Percentiles rank a stretch among this genome's conserved stretches.
Evolutionary conservation across 1,284 basidiomycete species (phyloP).

Genomic region (Sparassis latifolia): DNA sequence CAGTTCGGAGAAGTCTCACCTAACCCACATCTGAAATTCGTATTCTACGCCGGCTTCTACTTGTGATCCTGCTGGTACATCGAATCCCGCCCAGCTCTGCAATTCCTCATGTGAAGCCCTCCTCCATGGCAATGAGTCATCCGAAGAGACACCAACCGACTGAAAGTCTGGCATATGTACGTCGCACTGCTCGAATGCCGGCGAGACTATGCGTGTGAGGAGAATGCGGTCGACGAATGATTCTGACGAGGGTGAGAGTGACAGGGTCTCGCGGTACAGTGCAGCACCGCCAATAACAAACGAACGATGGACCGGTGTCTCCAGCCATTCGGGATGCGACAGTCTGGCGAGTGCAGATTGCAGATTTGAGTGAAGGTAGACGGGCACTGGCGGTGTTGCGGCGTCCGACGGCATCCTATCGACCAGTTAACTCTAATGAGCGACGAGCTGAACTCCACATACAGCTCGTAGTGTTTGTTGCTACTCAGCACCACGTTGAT

Average conservation of each 20-base stretch:
- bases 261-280: slow-evolving; percentile 71
- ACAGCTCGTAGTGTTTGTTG: slow-evolving; percentile 61
- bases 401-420: slow-evolving; percentile 13
- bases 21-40: slow-evolving; percentile 90
- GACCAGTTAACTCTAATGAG: background rate
- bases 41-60: slow-evolving; percentile 80
- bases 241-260: slow-evolving; percentile 28
- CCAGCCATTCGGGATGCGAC: slow-evolving; percentile 11
- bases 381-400: slow-evolving; percentile 8
- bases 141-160: slow-evolving; percentile 13
- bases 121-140: slow-evolving; percentile 40
- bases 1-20: slow-evolving; percentile 15
- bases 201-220: slow-evolving; percentile 77
- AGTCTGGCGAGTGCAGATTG: slow-evolving; percentile 13
- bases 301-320: slow-evolving; percentile 34
- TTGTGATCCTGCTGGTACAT: slow-evolving; percentile 69
- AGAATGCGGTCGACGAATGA: slow-evolving; percentile 72
- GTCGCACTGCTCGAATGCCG: slow-evolving; percentile 79
- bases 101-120: slow-evolving; percentile 56
- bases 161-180: slow-evolving; percentile 78
- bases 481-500: slow-evolving; percentile 81
- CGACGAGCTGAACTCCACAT: slow-evolving; percentile 23
- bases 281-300: slow-evolving; percentile 93
- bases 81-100: slow-evolving; percentile 71
- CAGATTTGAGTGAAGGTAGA: slow-evolving; percentile 14